Conservation (phyloP, 495 filamentous ascomycete genomes). For the Aspergillus ostianus region DNA sequence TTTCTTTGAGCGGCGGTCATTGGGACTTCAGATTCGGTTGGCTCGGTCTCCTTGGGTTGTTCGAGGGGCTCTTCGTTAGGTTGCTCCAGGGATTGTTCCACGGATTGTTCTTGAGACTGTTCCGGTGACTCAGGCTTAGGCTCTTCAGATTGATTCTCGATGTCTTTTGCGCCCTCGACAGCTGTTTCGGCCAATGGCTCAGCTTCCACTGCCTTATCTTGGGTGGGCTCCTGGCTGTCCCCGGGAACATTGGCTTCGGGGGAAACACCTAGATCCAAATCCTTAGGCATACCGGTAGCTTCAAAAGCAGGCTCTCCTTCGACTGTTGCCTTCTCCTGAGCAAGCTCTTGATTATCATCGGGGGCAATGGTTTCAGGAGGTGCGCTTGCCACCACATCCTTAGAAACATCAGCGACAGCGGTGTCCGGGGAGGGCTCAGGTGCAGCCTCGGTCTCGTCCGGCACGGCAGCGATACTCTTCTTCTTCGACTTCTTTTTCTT, state of each 20-base stretch:
- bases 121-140: background rate
- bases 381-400: background rate
- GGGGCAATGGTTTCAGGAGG: constrained; percentile 9
- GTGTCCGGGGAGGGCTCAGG: background rate
- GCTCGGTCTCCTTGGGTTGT: background rate
- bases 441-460: constrained; percentile 5
- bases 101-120: background rate
- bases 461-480: constrained; percentile 9
- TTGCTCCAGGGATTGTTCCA: background rate
- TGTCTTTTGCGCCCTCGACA: background rate
- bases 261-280: background rate
- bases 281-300: background rate
- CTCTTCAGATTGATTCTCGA: background rate
- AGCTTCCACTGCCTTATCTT: constrained; percentile 4
- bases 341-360: constrained; percentile 5
- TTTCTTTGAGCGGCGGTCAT: constrained; percentile 21
- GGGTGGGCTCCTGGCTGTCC: background rate
- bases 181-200: constrained; percentile 6
- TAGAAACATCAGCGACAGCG: background rate
- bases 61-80: background rate
- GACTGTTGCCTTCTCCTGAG: constrained; percentile 5
- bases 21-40: background rate
- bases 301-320: constrained; percentile 8
- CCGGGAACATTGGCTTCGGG: background rate
- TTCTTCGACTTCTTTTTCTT: constrained; percentile 33